Percentiles rank a stretch among this genome's conserved stretches.
Evolutionary conservation across 2,329 filamentous ascomycete genomes (phyloP).

Genomic region (Paecilomyces sp.): DNA sequence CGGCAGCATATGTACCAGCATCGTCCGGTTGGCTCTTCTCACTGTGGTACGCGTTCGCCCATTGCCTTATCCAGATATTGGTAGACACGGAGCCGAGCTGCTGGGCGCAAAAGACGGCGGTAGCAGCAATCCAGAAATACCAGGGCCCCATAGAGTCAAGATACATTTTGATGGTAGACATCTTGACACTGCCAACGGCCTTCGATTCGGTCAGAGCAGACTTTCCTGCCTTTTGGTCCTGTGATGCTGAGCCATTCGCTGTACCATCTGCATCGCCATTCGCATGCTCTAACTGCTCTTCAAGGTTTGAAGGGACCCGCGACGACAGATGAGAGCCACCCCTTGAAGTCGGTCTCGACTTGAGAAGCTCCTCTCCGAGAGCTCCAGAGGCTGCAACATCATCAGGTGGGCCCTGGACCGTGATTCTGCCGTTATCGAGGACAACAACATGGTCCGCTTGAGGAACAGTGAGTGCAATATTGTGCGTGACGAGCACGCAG

Average conservation of each 20-base stretch:
- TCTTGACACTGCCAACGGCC: conserved; percentile 78
- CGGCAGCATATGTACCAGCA: conserved; percentile 35
- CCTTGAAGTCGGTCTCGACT: conserved; percentile 64
- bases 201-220: conserved; percentile 63
- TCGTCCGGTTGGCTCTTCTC: conserved; percentile 30
- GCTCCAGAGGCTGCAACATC: conserved; percentile 81
- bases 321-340: conserved; percentile 68
- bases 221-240: conserved; percentile 40
- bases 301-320: conserved; percentile 66
- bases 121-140: conserved; percentile 84
- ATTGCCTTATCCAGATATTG: conserved; percentile 90
- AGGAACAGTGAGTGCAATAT: conserved; percentile 79
- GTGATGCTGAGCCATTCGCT: conserved; percentile 32
- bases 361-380: conserved; percentile 77
- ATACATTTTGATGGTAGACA: conserved; percentile 79
- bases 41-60: conserved; percentile 79
- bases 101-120: conserved; percentile 69
- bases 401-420: conserved; percentile 66
- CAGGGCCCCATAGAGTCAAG: conserved; percentile 86
- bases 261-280: conserved; percentile 44
- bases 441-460: conserved; percentile 73
- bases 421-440: conserved; percentile 78
- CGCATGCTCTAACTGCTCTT: conserved; percentile 49
- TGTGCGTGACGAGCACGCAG: conserved; percentile 94
- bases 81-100: conserved; percentile 81